Conservation (phyloP, 495 filamentous ascomycete genomes). For the Thermothielavioides terrestris region DNA sequence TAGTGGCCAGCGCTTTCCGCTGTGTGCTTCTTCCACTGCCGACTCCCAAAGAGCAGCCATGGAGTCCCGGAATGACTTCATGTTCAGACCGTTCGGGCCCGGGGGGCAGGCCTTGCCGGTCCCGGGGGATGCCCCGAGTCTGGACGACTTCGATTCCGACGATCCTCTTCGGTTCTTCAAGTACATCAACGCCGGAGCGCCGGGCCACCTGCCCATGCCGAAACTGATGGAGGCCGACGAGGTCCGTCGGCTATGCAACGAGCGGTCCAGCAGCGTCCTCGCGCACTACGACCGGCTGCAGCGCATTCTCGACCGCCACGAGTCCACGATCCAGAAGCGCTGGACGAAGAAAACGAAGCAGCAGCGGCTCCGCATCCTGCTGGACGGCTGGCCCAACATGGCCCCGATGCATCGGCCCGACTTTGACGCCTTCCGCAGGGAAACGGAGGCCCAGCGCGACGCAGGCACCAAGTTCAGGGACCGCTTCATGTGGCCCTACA, state of each 20-base stretch:
- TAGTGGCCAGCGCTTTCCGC: too few relatives aligned
- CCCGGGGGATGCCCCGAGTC: not conserved
- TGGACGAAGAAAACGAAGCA: conserved; percentile 41
- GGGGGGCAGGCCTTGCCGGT: not conserved
- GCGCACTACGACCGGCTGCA: not conserved
- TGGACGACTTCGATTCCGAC: not conserved
- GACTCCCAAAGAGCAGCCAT: not conserved
- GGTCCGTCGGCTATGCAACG: not conserved
- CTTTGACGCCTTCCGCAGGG: conserved; percentile 33
- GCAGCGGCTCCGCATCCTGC: conserved; percentile 35
- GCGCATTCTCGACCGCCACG: conserved; percentile 34
- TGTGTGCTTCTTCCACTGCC: not conserved
- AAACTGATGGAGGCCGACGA: not conserved
- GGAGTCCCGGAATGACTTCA: not conserved
- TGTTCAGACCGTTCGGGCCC: not conserved
- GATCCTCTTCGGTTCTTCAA: not conserved
- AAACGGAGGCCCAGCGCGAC: conserved; percentile 6
- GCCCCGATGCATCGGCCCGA: conserved; percentile 42
- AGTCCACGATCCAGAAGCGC: conserved; percentile 37
- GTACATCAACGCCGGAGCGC: not conserved
- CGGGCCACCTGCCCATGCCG: not conserved
- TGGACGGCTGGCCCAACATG: conserved; percentile 42
- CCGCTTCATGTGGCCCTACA: conserved; percentile 42
- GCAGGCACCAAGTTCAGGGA: conserved; percentile 7
- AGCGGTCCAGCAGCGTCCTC: not conserved